A percentile compares a stretch with the other conserved stretches of the same genome.
These are phyloP conservation scores for Lodderomyces beijingensis DNA, from an alignment of 1,139 yeast genomes.

Conservation along the genomic window DNA sequence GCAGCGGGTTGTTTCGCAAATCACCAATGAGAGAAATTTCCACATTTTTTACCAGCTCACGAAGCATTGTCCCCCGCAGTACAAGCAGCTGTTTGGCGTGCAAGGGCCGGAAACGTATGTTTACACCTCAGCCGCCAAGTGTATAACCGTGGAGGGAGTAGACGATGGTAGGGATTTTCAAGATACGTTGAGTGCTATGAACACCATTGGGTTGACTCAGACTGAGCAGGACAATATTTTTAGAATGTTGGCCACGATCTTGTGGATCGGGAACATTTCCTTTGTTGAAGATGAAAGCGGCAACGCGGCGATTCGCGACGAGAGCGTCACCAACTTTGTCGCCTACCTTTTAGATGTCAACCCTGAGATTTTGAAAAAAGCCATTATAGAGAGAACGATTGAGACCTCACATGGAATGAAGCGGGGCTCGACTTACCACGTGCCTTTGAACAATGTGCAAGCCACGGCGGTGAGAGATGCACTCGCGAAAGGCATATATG, in stretches of 20 bases:
- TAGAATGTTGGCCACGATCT: conserved; percentile 73
- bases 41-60: conserved; percentile 97
- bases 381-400: conserved; percentile 75
- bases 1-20: conserved; percentile 93
- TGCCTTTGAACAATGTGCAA: conserved; percentile 86
- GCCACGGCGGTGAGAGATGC: conserved; percentile 96
- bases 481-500: conserved; percentile 89
- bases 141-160: conserved; percentile 81
- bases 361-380: conserved; percentile 58
- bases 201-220: conserved; percentile 74
- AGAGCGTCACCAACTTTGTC: conserved; percentile 86
- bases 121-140: conserved; percentile 83
- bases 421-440: conserved; percentile 91
- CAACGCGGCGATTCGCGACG: conserved; percentile 75
- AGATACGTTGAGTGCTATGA: conserved; percentile 85
- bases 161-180: conserved; percentile 76
- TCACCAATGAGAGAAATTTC: conserved; percentile 87
- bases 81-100: conserved; percentile 80
- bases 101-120: conserved; percentile 91
- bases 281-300: conserved; percentile 87
- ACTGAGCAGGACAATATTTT: conserved; percentile 88
- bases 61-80: conserved; percentile 81
- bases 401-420: conserved; percentile 87
- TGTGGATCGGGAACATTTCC: conserved; percentile 93
- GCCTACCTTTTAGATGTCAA: conserved; percentile 88